Evolutionary conservation across 1,284 basidiomycete species (phyloP).

Genomic region (Hemileia vastatrix): DNA sequence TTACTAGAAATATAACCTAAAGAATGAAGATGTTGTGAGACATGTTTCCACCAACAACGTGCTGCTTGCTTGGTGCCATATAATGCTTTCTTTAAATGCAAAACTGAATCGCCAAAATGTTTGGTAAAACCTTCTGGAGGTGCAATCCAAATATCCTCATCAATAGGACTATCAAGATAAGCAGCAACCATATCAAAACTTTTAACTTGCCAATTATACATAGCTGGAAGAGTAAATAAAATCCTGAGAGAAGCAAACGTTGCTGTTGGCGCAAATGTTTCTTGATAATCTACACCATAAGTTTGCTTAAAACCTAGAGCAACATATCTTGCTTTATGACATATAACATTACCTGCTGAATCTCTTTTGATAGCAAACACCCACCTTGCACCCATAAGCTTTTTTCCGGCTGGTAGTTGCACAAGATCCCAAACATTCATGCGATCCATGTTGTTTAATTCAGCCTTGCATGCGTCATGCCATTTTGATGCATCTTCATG

Average conservation of each 20-base stretch:
- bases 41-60: not conserved
- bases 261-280: not conserved
- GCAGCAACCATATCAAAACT: constrained; percentile 1
- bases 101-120: too few relatives aligned
- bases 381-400: not conserved
- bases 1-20: too few relatives aligned
- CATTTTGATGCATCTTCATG: not conserved
- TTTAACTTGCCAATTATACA: not conserved
- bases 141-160: not conserved
- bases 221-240: not conserved
- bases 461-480: constrained; percentile 3
- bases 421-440: not conserved
- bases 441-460: not conserved
- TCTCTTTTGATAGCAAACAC: constrained; percentile 8
- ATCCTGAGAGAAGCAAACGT: not conserved
- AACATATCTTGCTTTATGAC: constrained; percentile 1
- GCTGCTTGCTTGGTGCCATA: not conserved
- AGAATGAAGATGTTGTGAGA: too few relatives aligned
- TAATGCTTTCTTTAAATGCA: not conserved
- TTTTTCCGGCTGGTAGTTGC: not conserved
- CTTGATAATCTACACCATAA: constrained; percentile 4
- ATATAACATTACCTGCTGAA: not conserved
- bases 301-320: constrained; percentile 7
- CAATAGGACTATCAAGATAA: not conserved
- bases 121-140: not conserved